Evolutionary conservation across 179 eudicot genomes (phyloP).

Genomic region (Monotropa hypopitys): DNA sequence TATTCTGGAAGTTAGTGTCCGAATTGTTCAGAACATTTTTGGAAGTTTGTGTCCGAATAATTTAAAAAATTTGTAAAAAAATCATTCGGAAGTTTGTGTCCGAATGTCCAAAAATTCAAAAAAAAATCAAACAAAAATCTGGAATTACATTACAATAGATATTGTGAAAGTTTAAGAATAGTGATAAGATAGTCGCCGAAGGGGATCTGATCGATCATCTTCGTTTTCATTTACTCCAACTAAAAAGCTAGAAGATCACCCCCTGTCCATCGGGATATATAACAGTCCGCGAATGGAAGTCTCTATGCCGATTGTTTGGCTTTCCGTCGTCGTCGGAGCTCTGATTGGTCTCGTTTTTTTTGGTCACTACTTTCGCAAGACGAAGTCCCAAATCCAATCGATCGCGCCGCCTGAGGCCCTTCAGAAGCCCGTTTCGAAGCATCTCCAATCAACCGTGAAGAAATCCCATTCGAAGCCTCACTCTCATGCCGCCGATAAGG

Average conservation of each 20-base stretch:
- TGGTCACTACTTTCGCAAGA: conserved; percentile 58
- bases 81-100: too few species aligned
- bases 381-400: conserved; percentile 58
- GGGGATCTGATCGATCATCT: neutral
- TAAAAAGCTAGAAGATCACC: neutral
- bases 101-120: too few species aligned
- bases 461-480: conserved; percentile 36
- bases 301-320: conserved; percentile 29
- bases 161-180: too few species aligned
- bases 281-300: conserved; percentile 18
- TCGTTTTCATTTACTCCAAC: neutral
- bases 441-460: conserved; percentile 21
- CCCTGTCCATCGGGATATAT: neutral
- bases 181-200: too few species aligned
- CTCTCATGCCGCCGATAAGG: conserved; percentile 70
- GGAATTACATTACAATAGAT: too few species aligned
- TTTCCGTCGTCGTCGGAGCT: conserved; percentile 44
- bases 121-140: too few species aligned
- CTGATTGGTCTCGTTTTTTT: conserved; percentile 44
- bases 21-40: too few species aligned
- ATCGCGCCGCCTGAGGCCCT: conserved; percentile 42
- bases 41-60: too few species aligned
- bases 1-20: too few species aligned
- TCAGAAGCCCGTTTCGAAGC: conserved; percentile 15
- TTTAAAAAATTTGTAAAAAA: too few species aligned